Evolutionary conservation across 2,329 filamentous ascomycete species (phyloP).

Genomic region (Fusarium coicis): DNA sequence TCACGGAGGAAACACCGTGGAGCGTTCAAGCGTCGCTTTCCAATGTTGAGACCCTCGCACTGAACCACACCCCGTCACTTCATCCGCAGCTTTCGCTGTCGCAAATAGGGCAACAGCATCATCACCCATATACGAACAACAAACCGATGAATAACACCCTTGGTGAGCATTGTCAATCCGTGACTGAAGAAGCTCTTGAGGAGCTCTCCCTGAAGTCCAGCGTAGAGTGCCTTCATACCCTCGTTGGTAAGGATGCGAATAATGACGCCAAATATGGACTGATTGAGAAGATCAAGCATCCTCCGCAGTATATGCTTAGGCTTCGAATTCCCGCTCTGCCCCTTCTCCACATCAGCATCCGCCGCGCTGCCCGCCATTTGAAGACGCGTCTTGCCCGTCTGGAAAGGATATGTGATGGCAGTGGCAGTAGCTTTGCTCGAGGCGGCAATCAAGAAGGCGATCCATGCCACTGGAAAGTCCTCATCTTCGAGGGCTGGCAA

Average conservation of each 20-base stretch:
- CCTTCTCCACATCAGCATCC: conserved; percentile 12
- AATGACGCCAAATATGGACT: conserved; percentile 72
- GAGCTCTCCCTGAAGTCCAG: conserved; percentile 79
- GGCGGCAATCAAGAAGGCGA: conserved; percentile 69
- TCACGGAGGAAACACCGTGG: conserved; percentile 83
- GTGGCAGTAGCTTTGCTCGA: conserved; percentile 82
- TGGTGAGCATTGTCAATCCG: conserved; percentile 87
- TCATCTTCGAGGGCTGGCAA: conserved; percentile 61
- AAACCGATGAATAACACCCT: conserved; percentile 78
- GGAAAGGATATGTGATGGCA: conserved; percentile 84
- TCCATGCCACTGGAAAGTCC: conserved; percentile 52
- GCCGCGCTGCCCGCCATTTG: conserved; percentile 66
- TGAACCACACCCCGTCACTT: conserved; percentile 25
- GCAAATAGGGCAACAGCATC: conserved; percentile 43
- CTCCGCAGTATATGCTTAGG: conserved; percentile 16
- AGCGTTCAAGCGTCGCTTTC: conserved; percentile 82
- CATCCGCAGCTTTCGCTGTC: conserved; percentile 31
- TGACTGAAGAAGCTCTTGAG: conserved; percentile 87
- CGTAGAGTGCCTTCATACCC: conserved; percentile 76
- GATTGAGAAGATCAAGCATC: conserved; percentile 44
- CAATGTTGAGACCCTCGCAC: conserved; percentile 70
- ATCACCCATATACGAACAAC: conserved; percentile 79
- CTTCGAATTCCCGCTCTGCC: not conserved
- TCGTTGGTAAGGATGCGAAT: conserved; percentile 69
- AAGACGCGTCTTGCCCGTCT: conserved; percentile 82